phyloP scores from a whole-genome alignment of 2,329 filamentous ascomycete species.

The Nemania abortiva region DNA sequence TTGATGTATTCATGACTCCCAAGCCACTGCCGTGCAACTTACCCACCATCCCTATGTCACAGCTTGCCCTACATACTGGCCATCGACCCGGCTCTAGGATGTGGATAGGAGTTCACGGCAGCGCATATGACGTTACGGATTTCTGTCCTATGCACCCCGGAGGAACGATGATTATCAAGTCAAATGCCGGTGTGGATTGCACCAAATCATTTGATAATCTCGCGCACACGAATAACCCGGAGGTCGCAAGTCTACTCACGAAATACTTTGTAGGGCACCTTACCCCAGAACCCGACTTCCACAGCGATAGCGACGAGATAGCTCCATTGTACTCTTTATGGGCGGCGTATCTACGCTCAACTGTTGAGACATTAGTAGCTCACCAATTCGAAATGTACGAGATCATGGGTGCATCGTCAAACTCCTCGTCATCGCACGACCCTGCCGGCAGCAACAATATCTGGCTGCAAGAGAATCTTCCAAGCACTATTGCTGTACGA shows the following conservation, averaged over 20 bases:
- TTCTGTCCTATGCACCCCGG: conserved; percentile 67
- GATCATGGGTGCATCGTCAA: conserved; percentile 55
- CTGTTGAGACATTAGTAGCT: conserved; percentile 64
- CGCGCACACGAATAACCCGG: conserved; percentile 66
- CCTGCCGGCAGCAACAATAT: conserved; percentile 50
- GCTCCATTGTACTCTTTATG: conserved; percentile 62
- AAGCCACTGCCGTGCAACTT: conserved; percentile 64
- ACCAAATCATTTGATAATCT: conserved; percentile 65
- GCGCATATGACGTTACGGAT: conserved; percentile 66
- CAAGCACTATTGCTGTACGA: conserved; percentile 63
- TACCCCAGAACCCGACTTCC: conserved; percentile 62
- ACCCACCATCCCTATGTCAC: conserved; percentile 62
- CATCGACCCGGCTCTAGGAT: conserved; percentile 60
- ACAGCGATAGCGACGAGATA: conserved; percentile 56
- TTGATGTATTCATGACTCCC: conserved; percentile 69
- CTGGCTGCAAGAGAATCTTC: conserved; percentile 52
- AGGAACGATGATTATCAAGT: conserved; percentile 65
- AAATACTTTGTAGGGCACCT: conserved; percentile 67
- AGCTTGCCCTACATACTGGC: conserved; percentile 64
- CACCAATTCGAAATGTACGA: conserved; percentile 67
- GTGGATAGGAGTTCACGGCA: conserved; percentile 66
- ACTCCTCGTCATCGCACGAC: conserved; percentile 47
- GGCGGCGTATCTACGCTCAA: conserved; percentile 61
- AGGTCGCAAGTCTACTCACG: conserved; percentile 64
- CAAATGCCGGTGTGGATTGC: conserved; percentile 67